Conservation (phyloP, 1,284 basidiomycete species). For the Trichosporon ovoides region DNA sequence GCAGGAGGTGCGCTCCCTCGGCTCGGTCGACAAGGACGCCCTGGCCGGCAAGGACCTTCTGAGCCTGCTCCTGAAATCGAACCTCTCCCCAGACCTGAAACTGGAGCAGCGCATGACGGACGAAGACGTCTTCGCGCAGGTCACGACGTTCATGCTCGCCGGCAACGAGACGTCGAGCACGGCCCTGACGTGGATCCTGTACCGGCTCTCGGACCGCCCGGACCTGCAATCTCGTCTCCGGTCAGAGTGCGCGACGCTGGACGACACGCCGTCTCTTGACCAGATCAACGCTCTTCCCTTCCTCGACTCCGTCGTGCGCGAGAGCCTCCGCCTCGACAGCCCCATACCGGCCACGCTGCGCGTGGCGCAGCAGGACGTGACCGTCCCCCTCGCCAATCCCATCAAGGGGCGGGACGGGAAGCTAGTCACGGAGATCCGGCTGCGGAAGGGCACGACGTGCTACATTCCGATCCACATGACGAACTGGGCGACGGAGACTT, state of each 20-base stretch:
- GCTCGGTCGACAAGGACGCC: constrained; percentile 43
- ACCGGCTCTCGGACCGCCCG: constrained; percentile 59
- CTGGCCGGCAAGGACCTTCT: constrained; percentile 49
- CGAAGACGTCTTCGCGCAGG: constrained; percentile 65
- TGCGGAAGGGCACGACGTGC: constrained; percentile 38
- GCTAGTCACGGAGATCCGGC: constrained; percentile 35
- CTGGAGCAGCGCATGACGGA: constrained; percentile 58
- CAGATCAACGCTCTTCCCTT: constrained; percentile 53
- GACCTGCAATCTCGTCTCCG: constrained; percentile 59
- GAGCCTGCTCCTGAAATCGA: constrained; percentile 58
- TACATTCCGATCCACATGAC: constrained; percentile 53
- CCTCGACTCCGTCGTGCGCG: constrained; percentile 62
- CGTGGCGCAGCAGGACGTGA: constrained; percentile 55
- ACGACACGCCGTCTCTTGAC: constrained; percentile 34
- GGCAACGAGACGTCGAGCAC: constrained; percentile 75
- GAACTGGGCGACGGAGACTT: constrained; percentile 59
- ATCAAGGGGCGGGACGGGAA: constrained; percentile 46
- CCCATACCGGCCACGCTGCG: constrained; percentile 65
- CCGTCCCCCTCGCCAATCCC: constrained; percentile 57
- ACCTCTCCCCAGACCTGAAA: constrained; percentile 55
- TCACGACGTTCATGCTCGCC: constrained; percentile 60
- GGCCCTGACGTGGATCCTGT: constrained; percentile 67
- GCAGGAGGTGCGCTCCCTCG: constrained; percentile 30
- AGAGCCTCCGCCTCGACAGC: constrained; percentile 61
- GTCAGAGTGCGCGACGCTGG: constrained; percentile 44